Base-by-base conservation (phyloP, 1,139 yeast genomes). In the Zygosaccharomyces pseudobailii region DNA sequence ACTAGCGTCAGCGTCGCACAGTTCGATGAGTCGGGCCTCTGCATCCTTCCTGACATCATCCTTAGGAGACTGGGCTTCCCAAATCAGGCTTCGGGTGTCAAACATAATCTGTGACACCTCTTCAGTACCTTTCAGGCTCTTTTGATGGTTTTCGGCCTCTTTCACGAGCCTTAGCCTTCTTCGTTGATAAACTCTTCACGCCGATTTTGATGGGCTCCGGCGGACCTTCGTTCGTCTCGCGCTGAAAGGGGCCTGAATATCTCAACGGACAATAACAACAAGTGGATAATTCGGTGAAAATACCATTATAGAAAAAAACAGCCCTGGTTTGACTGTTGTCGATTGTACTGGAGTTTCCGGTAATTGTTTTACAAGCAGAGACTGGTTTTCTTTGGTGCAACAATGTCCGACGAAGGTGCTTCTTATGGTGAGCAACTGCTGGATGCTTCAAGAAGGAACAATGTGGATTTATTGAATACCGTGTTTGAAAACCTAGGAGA, bases 361-460 rank as follows among this genome's bases (percentile, higher is more conserved):
- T 9, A 19, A 30, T 30, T 30, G 33, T 10, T 30, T 30, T 30
- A 30, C 33, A 19, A 19, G 13, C 19, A 30, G 19, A n/a, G 13
- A 20, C 33, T 30, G 33, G 33, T n/a, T 30, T 30, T 30, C 33
- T 30, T 30, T 30, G 13, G 33, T 24, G 9, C 19, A 27, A 32
- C n/a, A 24, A 49, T 49, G 52, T 46, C 45, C 27, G 49, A 53
- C 17, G 78, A 74, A 53, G 97, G 97, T 31, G 97, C 97, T 5
- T 74, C 86, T 3, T 75, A 75, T 51, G 68, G 77, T 10, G 97
- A 92, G 65, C 96, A 87, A 68, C 70, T 92, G 46, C 73, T 90
- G 46, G 97, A 90, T 59, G 82, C 92, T 6, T 83, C 95, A 13
- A 82, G 97, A 64, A 76, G 97, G 69, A 87, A 92, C 71, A 92